Evolutionary conservation across 768 basidiomycete species (phyloP).

Genomic region (Amanita rimosa): DNA sequence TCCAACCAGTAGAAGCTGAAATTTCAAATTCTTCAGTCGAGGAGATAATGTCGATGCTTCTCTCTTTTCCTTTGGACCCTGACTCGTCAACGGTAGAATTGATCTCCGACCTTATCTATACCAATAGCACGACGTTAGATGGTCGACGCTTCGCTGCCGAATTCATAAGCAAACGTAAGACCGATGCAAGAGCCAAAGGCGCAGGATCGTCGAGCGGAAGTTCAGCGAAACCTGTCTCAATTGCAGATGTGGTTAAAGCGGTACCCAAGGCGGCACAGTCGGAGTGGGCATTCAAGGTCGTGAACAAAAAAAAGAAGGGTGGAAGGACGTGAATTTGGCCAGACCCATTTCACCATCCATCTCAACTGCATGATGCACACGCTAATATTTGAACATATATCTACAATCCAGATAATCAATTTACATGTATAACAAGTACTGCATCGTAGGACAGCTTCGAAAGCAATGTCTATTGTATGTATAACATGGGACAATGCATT

Average conservation of each 20-base stretch:
- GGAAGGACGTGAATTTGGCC: conserved; percentile 32
- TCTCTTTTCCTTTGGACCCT: conserved; percentile 88
- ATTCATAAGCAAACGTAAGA: conserved; percentile 79
- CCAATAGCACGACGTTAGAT: conserved; percentile 89
- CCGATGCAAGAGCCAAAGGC: conserved; percentile 38
- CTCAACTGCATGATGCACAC: background rate
- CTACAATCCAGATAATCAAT: conserved; percentile 3
- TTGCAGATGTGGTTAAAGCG: conserved; percentile 86
- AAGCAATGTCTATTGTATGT: background rate
- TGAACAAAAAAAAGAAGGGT: conserved; percentile 92
- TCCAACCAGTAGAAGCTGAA: background rate
- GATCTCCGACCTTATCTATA: conserved; percentile 92
- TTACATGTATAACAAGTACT: conserved; percentile 5
- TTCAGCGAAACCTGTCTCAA: conserved; percentile 51
- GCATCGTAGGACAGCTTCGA: background rate
- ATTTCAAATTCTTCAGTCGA: conserved; percentile 50
- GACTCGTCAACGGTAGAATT: conserved; percentile 77
- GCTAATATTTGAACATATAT: conserved; percentile 4
- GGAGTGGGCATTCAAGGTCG: conserved; percentile 89
- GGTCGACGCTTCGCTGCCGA: conserved; percentile 92
- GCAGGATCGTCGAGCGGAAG: conserved; percentile 17
- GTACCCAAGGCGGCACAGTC: conserved; percentile 65
- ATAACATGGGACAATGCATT: background rate
- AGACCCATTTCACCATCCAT: background rate
- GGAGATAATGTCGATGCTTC: conserved; percentile 91